phyloP scores from a whole-genome alignment of 352 stramenopile genomes.

The Phytophthora europaea region DNA sequence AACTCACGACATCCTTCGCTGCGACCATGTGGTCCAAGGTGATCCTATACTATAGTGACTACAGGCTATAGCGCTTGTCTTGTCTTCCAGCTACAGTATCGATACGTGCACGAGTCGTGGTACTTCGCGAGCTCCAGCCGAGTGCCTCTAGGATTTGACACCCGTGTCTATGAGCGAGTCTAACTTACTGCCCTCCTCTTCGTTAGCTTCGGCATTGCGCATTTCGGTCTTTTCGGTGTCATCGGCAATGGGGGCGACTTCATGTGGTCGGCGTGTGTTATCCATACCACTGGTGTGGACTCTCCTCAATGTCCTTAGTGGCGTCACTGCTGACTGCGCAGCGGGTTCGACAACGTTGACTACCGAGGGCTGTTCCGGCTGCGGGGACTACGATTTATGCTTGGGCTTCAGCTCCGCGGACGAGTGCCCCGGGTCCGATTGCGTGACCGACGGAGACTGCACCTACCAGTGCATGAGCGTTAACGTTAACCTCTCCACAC shows the following conservation, averaged over 20 bases:
- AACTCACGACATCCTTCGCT: slow-evolving; percentile 30
- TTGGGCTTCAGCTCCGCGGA: slow-evolving; percentile 26
- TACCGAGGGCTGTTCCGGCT: slow-evolving; percentile 36
- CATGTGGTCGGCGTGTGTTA: slow-evolving; percentile 10
- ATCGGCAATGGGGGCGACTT: slow-evolving; percentile 20
- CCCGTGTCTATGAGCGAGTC: slow-evolving; percentile 18
- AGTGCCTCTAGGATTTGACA: slow-evolving; percentile 22
- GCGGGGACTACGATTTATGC: slow-evolving; percentile 35
- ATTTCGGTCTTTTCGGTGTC: slow-evolving; percentile 28
- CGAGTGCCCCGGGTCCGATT: slow-evolving; percentile 34
- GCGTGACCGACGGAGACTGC: slow-evolving; percentile 30
- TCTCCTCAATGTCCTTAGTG: neutral
- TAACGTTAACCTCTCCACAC: slow-evolving; percentile 13
- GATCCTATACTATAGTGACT: neutral
- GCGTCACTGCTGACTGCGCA: slow-evolving; percentile 25
- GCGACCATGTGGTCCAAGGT: slow-evolving; percentile 4
- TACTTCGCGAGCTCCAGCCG: slow-evolving; percentile 1
- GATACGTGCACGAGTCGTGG: neutral
- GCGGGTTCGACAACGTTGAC: slow-evolving; percentile 34
- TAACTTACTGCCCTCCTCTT: slow-evolving; percentile 20
- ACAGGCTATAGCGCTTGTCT: too few species aligned
- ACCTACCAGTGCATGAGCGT: slow-evolving; percentile 39
- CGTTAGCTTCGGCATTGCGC: slow-evolving; percentile 8
- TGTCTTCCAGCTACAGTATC: neutral
- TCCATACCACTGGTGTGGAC: neutral